Conservation (phyloP, 2,329 filamentous ascomycete genomes). For the Bipolaris oryzae region DNA sequence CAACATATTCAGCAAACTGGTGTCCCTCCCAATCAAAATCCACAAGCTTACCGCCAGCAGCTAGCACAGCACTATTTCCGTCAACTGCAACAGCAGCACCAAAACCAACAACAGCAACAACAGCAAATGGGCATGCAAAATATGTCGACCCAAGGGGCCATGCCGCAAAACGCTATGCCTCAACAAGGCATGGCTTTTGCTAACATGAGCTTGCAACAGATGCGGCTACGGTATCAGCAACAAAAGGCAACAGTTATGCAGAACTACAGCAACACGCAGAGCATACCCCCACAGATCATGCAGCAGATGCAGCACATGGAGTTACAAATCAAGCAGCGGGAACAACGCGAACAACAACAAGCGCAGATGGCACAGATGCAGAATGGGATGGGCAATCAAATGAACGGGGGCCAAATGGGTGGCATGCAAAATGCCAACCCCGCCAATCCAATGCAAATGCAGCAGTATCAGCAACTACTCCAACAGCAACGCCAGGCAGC, state of each 20-base stretch:
- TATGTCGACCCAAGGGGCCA: conserved; percentile 33
- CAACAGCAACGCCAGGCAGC: conserved; percentile 42
- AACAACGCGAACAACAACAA: conserved; percentile 31
- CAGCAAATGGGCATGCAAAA: conserved; percentile 36
- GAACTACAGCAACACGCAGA: conserved; percentile 26
- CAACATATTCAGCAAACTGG: conserved; percentile 44
- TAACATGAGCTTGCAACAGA: conserved; percentile 39
- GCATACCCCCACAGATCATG: conserved; percentile 34
- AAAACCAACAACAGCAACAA: conserved; percentile 33
- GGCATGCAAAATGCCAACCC: conserved; percentile 27
- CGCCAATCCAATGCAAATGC: conserved; percentile 39
- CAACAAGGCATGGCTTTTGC: conserved; percentile 30
- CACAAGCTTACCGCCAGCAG: conserved; percentile 32
- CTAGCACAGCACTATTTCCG: conserved; percentile 36
- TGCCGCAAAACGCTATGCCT: conserved; percentile 31
- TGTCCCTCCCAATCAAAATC: conserved; percentile 38
- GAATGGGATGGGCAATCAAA: conserved; percentile 22
- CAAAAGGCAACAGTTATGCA: conserved; percentile 34
- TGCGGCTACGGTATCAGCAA: conserved; percentile 32
- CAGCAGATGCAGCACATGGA: conserved; percentile 41
- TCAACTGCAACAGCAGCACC: conserved; percentile 38
- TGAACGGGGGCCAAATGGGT: conserved; percentile 35
- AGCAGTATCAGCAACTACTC: conserved; percentile 43
- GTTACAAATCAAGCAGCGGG: conserved; percentile 30
- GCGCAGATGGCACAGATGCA: conserved; percentile 27